Evolutionary conservation across 148 eudicot species (phyloP).

Genomic region (Spergularia bocconei): DNA sequence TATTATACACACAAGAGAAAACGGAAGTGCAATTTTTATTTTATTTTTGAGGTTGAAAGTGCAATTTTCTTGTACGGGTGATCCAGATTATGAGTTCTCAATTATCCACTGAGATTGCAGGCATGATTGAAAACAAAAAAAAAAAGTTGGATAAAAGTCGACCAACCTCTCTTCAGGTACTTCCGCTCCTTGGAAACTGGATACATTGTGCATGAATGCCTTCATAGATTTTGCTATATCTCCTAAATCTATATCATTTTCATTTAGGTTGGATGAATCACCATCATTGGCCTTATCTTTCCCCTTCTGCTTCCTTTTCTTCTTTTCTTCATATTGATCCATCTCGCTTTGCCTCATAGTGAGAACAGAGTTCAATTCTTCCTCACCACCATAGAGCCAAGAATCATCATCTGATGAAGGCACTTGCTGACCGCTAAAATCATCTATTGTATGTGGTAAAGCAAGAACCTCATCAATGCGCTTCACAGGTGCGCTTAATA

Average conservation of each 20-base stretch:
- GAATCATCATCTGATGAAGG: slow-evolving; percentile 88
- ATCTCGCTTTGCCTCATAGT: slow-evolving; percentile 79
- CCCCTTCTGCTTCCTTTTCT: slow-evolving; percentile 56
- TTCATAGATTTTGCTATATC: slow-evolving; percentile 83
- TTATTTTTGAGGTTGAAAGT: neutral
- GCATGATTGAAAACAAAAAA: neutral
- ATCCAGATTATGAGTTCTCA: too few species aligned
- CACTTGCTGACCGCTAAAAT: slow-evolving; percentile 55
- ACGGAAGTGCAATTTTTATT: neutral
- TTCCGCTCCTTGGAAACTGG: slow-evolving; percentile 90
- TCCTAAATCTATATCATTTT: slow-evolving; percentile 57
- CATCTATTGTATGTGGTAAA: slow-evolving; percentile 54
- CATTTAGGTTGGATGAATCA: slow-evolving; percentile 24
- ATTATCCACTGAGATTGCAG: too few species aligned
- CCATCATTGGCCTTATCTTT: slow-evolving; percentile 51
- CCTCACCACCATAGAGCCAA: slow-evolving; percentile 92
- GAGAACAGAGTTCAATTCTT: slow-evolving; percentile 82
- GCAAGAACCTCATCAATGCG: slow-evolving; percentile 85
- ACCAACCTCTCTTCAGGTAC: slow-evolving; percentile 81
- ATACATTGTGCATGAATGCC: slow-evolving; percentile 66
- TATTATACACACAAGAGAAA: neutral
- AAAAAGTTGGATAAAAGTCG: neutral
- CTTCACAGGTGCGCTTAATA: slow-evolving; percentile 68
- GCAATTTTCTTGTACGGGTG: too few species aligned
- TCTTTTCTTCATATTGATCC: slow-evolving; percentile 58